A percentile compares a stretch with the other conserved stretches of the same genome.
Conservation (phyloP, 768 basidiomycete species). For the Pluteus cervinus region DNA sequence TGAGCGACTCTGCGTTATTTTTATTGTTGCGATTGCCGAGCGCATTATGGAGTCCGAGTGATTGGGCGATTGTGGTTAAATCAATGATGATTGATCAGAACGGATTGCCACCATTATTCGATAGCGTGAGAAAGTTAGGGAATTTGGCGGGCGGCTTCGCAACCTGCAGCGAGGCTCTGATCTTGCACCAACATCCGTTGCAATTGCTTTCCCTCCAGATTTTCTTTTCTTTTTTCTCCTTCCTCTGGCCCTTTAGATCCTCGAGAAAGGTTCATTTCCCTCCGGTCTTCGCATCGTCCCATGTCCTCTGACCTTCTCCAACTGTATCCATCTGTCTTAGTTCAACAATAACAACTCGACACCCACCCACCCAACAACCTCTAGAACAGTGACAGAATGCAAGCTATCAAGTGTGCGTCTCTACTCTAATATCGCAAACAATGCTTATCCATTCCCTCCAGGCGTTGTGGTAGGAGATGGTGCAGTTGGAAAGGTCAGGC, state of each 20-base stretch:
- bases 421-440: constrained; percentile 9
- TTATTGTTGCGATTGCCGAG: not conserved
- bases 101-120: constrained; percentile 7
- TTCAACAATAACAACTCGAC: constrained; percentile 1
- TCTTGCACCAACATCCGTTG: constrained; percentile 16
- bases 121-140: constrained; percentile 16
- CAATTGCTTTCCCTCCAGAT: constrained; percentile 1
- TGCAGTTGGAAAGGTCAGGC: constrained; percentile 91
- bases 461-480: constrained; percentile 99
- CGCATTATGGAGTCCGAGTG: too few species aligned
- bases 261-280: too few species aligned
- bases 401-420: constrained; percentile 83
- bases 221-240: too few species aligned
- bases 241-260: too few species aligned
- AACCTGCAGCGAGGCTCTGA: constrained; percentile 4
- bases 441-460: constrained; percentile 33
- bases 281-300: not conserved
- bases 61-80: too few species aligned
- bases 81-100: too few species aligned
- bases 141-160: constrained; percentile 1
- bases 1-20: constrained; percentile 3
- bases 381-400: constrained; percentile 46
- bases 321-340: constrained; percentile 3
- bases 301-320: constrained; percentile 1
- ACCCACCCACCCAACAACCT: not conserved